Conservation (phyloP, 371 early-diverging fungal species). For the Mortierella sp. region DNA sequence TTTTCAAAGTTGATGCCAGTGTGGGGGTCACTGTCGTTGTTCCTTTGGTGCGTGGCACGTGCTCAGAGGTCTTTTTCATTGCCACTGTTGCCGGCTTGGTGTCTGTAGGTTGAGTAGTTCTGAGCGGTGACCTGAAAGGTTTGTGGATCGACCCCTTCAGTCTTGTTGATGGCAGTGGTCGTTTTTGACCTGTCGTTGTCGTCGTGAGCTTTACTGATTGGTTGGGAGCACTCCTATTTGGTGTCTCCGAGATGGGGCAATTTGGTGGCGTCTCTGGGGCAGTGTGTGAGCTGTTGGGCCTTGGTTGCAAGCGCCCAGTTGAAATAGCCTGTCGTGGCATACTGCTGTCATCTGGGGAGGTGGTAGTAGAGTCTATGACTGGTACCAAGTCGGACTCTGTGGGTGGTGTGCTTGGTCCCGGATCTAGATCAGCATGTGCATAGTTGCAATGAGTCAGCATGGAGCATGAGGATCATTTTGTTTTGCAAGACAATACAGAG, state of each 20-base stretch:
- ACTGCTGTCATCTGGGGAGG: background rate
- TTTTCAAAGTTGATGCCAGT: background rate
- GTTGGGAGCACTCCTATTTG: background rate
- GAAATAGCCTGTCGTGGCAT: background rate
- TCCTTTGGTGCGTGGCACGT: background rate
- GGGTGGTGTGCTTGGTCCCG: background rate
- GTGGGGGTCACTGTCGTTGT: background rate
- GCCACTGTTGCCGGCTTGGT: background rate
- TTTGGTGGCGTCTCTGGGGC: constrained; percentile 1
- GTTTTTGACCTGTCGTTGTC: constrained; percentile 7
- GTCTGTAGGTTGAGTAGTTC: background rate
- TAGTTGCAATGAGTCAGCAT: background rate
- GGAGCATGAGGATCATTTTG: background rate
- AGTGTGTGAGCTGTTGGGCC: background rate
- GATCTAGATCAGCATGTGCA: background rate
- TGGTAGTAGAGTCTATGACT: background rate
- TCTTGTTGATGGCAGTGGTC: background rate
- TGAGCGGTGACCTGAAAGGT: constrained; percentile 43
- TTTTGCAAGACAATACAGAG: background rate
- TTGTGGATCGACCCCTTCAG: constrained; percentile 19
- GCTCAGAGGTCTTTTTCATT: background rate
- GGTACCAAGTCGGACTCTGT: background rate
- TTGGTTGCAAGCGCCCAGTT: background rate
- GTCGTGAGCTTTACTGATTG: background rate
- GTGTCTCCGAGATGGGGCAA: background rate